A percentile compares a stretch with the other conserved stretches of the same genome.
Evolutionary conservation across 257 asterid genomes (phyloP).

Genomic region (Ajuga chamaepitys): DNA sequence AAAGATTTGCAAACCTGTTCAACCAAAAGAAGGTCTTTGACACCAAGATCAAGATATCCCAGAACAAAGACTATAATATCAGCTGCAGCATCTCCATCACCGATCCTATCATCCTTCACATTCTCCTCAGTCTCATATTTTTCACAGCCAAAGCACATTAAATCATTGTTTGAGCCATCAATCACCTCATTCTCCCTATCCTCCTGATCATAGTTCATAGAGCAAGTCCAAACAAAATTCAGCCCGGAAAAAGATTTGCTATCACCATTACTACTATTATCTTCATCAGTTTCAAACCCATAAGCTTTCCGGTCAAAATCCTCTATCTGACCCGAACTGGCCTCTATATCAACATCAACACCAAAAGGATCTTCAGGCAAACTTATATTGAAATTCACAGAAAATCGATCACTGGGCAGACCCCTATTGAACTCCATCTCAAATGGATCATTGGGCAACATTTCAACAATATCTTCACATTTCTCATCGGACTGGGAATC

Average conservation of each 20-base stretch:
- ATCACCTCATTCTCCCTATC: slow-evolving; percentile 16
- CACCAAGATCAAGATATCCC: slow-evolving; percentile 48
- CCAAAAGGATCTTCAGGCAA: too few species aligned
- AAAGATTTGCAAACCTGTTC: slow-evolving; percentile 70
- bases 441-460: slow-evolving; percentile 70
- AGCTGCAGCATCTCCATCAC: slow-evolving; percentile 34
- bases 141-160: slow-evolving; percentile 38
- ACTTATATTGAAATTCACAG: slow-evolving; percentile 23
- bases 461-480: slow-evolving; percentile 40
- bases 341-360: too few species aligned
- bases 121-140: slow-evolving; percentile 27
- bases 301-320: slow-evolving; percentile 33
- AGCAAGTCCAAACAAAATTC: slow-evolving; percentile 30
- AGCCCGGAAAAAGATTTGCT: slow-evolving; percentile 24
- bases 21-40: slow-evolving; percentile 54
- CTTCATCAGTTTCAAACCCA: slow-evolving; percentile 31
- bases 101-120: slow-evolving; percentile 5
- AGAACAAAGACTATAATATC: slow-evolving; percentile 55
- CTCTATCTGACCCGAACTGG: slow-evolving; percentile 41
- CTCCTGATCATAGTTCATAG: slow-evolving; percentile 26
- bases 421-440: slow-evolving; percentile 22
- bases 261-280: slow-evolving; percentile 10
- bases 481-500: slow-evolving; percentile 27
- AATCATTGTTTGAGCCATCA: slow-evolving; percentile 24
- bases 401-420: slow-evolving; percentile 69